phyloP scores from a whole-genome alignment of 2,329 filamentous ascomycete genomes.

The Camptophora hylomeconis region DNA sequence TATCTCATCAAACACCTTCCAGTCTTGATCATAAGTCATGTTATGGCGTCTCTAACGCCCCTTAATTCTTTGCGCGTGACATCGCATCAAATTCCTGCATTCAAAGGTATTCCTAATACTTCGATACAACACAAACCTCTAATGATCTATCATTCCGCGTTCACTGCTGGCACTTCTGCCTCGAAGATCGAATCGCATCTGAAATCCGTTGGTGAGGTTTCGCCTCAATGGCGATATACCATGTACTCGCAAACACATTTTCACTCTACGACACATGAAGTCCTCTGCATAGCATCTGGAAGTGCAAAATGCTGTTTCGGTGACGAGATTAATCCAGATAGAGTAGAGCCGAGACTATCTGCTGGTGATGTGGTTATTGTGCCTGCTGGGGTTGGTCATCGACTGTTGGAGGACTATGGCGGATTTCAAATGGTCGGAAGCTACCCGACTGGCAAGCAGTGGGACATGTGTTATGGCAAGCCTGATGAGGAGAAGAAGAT shows the following conservation, averaged over 20 bases:
- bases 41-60: constrained; percentile 30
- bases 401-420: constrained; percentile 39
- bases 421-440: constrained; percentile 55
- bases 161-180: constrained; percentile 32
- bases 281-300: constrained; percentile 47
- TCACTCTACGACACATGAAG: constrained; percentile 54
- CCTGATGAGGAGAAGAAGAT: constrained; percentile 42
- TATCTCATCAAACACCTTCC: no score
- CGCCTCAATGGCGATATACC: constrained; percentile 54
- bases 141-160: constrained; percentile 51
- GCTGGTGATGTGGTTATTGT: constrained; percentile 52
- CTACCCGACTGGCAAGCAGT: constrained; percentile 44
- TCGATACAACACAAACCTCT: constrained; percentile 50
- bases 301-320: constrained; percentile 53
- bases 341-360: constrained; percentile 42
- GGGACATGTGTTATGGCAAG: constrained; percentile 62
- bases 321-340: constrained; percentile 45
- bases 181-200: constrained; percentile 46
- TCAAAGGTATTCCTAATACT: constrained; percentile 49
- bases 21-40: no score
- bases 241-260: constrained; percentile 57
- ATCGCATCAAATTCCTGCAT: constrained; percentile 45
- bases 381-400: constrained; percentile 53
- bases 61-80: constrained; percentile 43
- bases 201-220: constrained; percentile 38